Percentiles rank a stretch among this genome's conserved stretches.
phyloP scores from a whole-genome alignment of 345 rosid genomes.

The Acer campestre region DNA sequence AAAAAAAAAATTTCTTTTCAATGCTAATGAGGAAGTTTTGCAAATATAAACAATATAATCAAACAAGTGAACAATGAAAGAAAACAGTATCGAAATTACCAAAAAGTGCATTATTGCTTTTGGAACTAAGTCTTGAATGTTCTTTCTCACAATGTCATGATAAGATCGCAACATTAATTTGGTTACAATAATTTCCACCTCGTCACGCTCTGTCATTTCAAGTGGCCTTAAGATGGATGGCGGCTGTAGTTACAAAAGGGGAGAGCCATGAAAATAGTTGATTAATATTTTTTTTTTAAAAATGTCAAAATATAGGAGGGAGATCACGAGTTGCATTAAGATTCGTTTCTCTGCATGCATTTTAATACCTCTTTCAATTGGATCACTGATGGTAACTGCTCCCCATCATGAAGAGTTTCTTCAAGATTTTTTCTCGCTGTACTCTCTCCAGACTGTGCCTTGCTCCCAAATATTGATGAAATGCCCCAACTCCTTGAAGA shows the following conservation, averaged over 20 bases:
- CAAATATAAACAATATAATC: not conserved
- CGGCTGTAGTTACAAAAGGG: slow-evolving; percentile 28
- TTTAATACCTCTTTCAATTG: slow-evolving; percentile 37
- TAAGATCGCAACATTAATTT: slow-evolving; percentile 45
- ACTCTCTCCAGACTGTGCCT: slow-evolving; percentile 17
- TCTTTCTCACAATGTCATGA: slow-evolving; percentile 40
- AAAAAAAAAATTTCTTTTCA: not conserved
- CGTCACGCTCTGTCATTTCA: slow-evolving; percentile 35
- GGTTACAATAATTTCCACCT: slow-evolving; percentile 32
- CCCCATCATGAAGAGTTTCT: slow-evolving; percentile 13
- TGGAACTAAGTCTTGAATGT: slow-evolving; percentile 41
- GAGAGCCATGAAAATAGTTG: not conserved
- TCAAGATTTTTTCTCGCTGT: not conserved
- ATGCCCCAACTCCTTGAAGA: slow-evolving; percentile 34
- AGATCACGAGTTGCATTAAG: slow-evolving; percentile 1
- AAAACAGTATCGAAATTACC: slow-evolving; percentile 25
- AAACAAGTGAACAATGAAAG: not conserved
- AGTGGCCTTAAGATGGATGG: slow-evolving; percentile 33
- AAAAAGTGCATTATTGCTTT: slow-evolving; percentile 49
- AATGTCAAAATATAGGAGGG: not conserved
- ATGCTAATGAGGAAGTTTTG: slow-evolving; percentile 4
- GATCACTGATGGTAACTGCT: slow-evolving; percentile 23
- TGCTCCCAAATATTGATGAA: slow-evolving; percentile 36
- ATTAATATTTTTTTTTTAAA: too few species aligned
- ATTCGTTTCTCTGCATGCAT: not conserved